These are phyloP conservation scores for Trichophyton simii DNA, from an alignment of 2,329 filamentous ascomycete genomes.

Conservation along the genomic window DNA sequence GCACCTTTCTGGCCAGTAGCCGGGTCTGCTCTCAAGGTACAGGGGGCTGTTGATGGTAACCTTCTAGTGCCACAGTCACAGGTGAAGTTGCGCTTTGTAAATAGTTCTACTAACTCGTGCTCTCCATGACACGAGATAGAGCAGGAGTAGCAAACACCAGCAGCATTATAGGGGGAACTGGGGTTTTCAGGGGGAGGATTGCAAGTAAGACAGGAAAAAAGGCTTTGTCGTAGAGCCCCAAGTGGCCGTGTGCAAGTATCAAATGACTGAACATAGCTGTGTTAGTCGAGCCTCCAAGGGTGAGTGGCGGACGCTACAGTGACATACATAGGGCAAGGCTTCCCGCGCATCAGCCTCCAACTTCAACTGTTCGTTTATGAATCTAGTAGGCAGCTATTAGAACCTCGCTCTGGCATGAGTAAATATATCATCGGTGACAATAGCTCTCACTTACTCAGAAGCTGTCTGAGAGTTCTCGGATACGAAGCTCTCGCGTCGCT, in stretches of 20 bases:
- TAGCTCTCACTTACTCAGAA: slow-evolving; percentile 43
- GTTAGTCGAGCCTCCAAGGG: slow-evolving; percentile 5
- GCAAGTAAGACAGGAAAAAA: slow-evolving; percentile 91
- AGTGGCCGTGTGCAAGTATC: slow-evolving; percentile 86
- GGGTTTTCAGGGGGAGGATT: slow-evolving; percentile 54
- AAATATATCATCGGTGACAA: neutral
- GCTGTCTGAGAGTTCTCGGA: slow-evolving; percentile 59
- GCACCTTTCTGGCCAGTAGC: slow-evolving; percentile 67
- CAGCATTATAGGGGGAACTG: slow-evolving; percentile 51
- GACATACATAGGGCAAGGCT: slow-evolving; percentile 72
- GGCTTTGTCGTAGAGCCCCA: slow-evolving; percentile 70
- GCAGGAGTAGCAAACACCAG: slow-evolving; percentile 90
- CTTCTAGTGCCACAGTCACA: slow-evolving; percentile 92
- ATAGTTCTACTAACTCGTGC: slow-evolving; percentile 87
- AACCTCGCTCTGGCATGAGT: neutral
- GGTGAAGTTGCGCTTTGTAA: slow-evolving; percentile 86
- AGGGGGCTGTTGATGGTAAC: slow-evolving; percentile 57
- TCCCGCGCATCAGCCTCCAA: slow-evolving; percentile 93
- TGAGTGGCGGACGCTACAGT: slow-evolving; percentile 2
- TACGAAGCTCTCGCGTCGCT: slow-evolving; percentile 27
- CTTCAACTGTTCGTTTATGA: slow-evolving; percentile 76
- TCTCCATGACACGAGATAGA: slow-evolving; percentile 95
- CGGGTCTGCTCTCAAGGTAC: slow-evolving; percentile 60
- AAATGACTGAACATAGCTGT: slow-evolving; percentile 53
- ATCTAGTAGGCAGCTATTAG: slow-evolving; percentile 39